Evolutionary conservation across 2,329 filamentous ascomycete genomes (phyloP).

Genomic region (Ophiocordyceps robertsii): DNA sequence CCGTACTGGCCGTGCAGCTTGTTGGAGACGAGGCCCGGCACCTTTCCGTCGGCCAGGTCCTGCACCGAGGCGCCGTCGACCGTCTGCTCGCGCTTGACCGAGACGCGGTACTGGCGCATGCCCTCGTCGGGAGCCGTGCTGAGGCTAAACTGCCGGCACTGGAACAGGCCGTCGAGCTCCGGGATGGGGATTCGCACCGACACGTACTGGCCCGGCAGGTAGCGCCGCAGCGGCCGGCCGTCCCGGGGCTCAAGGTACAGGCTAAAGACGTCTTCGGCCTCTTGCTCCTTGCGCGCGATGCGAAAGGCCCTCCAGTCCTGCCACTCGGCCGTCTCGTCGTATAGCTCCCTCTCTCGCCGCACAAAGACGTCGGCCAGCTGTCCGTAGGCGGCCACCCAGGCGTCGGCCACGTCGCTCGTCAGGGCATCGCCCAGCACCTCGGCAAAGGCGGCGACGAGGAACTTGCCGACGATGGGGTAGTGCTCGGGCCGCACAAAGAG

Average conservation of each 20-base stretch:
- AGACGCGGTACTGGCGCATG: constrained; percentile 54
- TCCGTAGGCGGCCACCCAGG: constrained; percentile 60
- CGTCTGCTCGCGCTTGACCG: constrained; percentile 53
- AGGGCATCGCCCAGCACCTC: constrained; percentile 53
- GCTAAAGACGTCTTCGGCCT: constrained; percentile 47
- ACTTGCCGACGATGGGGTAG: constrained; percentile 56
- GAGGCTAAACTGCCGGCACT: constrained; percentile 65
- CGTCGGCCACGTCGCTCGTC: constrained; percentile 51
- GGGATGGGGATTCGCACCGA: constrained; percentile 50
- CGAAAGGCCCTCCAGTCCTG: constrained; percentile 35
- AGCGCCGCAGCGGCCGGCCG: constrained; percentile 39
- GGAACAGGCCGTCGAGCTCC: constrained; percentile 42
- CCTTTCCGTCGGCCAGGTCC: constrained; percentile 18
- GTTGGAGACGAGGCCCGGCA: constrained; percentile 38
- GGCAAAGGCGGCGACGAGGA: constrained; percentile 55
- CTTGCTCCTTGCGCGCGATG: constrained; percentile 47
- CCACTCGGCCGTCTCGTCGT: constrained; percentile 34
- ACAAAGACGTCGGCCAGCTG: constrained; percentile 62
- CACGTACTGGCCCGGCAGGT: constrained; percentile 61
- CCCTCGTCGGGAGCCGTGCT: constrained; percentile 40
- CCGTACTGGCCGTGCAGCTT: constrained; percentile 32
- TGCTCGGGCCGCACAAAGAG: constrained; percentile 57
- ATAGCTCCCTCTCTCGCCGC: constrained; percentile 46
- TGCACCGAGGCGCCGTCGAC: constrained; percentile 12
- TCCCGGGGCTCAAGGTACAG: constrained; percentile 58